Evolutionary conservation across 208 protist species (phyloP), one percentile per base, ranked within the genome.

Genomic region (Trypanosoma platydactyli): DNA sequence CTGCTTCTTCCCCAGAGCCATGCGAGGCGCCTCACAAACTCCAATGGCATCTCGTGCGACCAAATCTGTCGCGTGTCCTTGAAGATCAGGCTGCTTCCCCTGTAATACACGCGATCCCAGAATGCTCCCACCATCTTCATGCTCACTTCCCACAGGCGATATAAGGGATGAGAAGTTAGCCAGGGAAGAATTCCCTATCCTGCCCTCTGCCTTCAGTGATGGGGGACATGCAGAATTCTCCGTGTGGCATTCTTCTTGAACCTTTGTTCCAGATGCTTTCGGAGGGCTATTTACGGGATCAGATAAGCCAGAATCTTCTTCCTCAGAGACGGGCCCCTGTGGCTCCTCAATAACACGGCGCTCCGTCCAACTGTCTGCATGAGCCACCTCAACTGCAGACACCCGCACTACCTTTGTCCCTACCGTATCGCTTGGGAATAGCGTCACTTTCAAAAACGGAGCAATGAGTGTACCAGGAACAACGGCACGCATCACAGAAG

Each of bases 301-400:
- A 27, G 27, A 44, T 15, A 33, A 20, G 1, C 27, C 20, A 12
- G 29, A 20, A 25, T 51, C 48, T 24, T 66, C 50, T 25, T 56
- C 38, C 1, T 64, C 44, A 29, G 49, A 9, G 13, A 13, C 7
- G 16, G 22, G 44, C 33, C 1, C 30, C 35, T 63, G 40, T 7
- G 64, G 30, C 35, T 71, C 64, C 49, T 71, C 55, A 71, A 63
- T 57, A 30, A 71, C 48, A 57, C 46, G 48, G 56, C 54, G 64
- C 22, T 71, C 64, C 22, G 64, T 63, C 64, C 64, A 71, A 41
- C 55, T 71, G 16, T 71, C 55, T 53, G 64, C 64, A 63, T 54
- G 50, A 44, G 64, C 53, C 27, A 71, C 22, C 41, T 71, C 64
- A 56, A 63, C 56, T 25, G 35, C 29, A 41, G 45, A 45, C 33